Base-by-base conservation (phyloP, 306 rosid species). In the Rosa rugosa region DNA sequence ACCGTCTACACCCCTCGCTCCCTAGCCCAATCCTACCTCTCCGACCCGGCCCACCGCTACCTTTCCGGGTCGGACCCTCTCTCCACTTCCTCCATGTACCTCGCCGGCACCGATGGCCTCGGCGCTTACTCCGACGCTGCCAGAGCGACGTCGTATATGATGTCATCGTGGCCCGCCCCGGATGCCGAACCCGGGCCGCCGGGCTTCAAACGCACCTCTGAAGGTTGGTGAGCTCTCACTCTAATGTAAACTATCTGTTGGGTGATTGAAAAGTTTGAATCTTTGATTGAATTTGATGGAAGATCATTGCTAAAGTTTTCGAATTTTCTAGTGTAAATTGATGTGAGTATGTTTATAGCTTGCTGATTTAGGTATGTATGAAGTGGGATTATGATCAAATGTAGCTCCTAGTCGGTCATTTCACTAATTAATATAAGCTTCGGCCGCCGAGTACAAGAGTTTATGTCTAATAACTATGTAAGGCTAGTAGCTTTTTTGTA, bases 161-260 rank as follows among this genome's bases (percentile, higher is more conserved):
- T 86, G 25, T 73, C 85, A 75, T 82, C 93, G 7, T 92, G 97
- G 98, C 68, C 86, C 6, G 82, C 89, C 18, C 47, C 81, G 6
- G 78, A 84, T 64, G 72, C 77, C 31, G 97, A 91, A 71, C 75
- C 83, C 34, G 44, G 59, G 68, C 75, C 71, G 63, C 60, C 86
- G 51, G 89, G 84, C 73, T 20, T 87, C 22, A 92, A 94, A 80
- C 99, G 97, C 84, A 64, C 97, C 51, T 78, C 92, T 27, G 97
- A 92, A 73, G 94, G 99, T 94, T 75, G 69, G 71, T 22, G 69
- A 8, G 38, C 42, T 73, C n/a, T 63, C 68, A 71, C 65, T 27
- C 16, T 73, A 38, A 11, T 74, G 42, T 8, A 18, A 18, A 18
- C 8, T 66, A 11, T 47, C 20, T 53, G 7, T 42, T 71, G 11